These are phyloP conservation scores for Penicillium janthinellum DNA, from an alignment of 2,329 filamentous ascomycete species.

Conservation along the genomic window DNA sequence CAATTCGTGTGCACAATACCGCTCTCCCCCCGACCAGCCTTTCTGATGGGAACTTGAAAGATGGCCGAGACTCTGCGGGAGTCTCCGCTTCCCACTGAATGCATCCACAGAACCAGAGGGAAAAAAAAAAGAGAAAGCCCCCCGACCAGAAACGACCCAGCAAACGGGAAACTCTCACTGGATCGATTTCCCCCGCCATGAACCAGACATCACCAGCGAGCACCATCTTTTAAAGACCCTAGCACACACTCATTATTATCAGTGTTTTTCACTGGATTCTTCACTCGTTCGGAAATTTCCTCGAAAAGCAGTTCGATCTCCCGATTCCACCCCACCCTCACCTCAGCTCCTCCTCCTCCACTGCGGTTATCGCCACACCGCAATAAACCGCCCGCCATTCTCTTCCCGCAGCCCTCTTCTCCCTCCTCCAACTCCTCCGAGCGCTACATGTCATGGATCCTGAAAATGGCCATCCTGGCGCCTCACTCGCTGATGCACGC, in stretches of 20 bases:
- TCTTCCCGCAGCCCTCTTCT: not conserved
- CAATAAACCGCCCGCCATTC: not conserved
- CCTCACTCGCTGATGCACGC: constrained; percentile 42
- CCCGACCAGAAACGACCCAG: not conserved
- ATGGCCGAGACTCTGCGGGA: not conserved
- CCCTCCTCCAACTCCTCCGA: not conserved
- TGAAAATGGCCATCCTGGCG: constrained; percentile 24
- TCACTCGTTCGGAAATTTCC: not conserved
- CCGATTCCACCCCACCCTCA: not conserved
- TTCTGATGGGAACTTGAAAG: not conserved
- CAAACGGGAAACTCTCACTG: not conserved
- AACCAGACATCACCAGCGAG: not conserved
- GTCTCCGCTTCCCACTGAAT: not conserved
- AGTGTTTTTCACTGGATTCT: not conserved
- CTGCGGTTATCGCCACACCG: constrained; percentile 2
- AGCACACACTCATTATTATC: not conserved
- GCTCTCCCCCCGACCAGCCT: not conserved
- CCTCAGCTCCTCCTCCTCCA: constrained; percentile 8
- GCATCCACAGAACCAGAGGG: not conserved
- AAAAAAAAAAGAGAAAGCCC: not conserved
- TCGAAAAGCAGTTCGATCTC: not conserved
- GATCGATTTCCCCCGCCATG: not conserved
- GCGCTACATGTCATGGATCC: constrained; percentile 23
- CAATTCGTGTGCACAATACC: not conserved
- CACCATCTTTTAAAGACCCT: not conserved